Percentiles rank a stretch among this genome's conserved stretches.
These are phyloP conservation scores for Tolypocladium pustulatum DNA, from an alignment of 2,329 filamentous ascomycete species.

Conservation along the genomic window DNA sequence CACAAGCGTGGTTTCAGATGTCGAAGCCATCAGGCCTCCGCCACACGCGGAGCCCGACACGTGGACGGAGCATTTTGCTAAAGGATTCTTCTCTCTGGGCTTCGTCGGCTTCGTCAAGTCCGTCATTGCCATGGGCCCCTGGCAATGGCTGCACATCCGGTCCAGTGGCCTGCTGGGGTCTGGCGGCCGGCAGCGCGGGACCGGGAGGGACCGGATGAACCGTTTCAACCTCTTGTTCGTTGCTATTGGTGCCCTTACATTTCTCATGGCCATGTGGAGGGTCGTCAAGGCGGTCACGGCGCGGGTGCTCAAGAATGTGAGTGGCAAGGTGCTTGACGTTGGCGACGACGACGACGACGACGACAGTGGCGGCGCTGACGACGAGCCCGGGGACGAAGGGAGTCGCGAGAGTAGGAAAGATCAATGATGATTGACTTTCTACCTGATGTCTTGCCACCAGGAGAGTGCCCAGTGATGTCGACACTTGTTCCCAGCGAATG, in stretches of 20 bases:
- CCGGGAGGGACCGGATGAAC: slow-evolving; percentile 67
- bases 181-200: slow-evolving; percentile 40
- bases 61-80: slow-evolving; percentile 78
- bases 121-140: slow-evolving; percentile 62
- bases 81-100: slow-evolving; percentile 84
- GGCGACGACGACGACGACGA: slow-evolving; percentile 44
- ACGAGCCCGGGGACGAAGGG: slow-evolving; percentile 35
- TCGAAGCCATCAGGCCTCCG: slow-evolving; percentile 22
- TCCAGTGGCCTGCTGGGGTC: slow-evolving; percentile 44
- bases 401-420: slow-evolving; percentile 28
- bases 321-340: slow-evolving; percentile 77
- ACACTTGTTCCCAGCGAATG: background rate
- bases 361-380: slow-evolving; percentile 43
- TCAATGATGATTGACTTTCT: slow-evolving; percentile 11
- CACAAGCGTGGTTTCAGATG: slow-evolving; percentile 30
- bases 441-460: background rate
- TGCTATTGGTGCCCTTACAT: slow-evolving; percentile 67
- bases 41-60: slow-evolving; percentile 41
- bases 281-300: slow-evolving; percentile 65
- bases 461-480: background rate
- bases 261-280: slow-evolving; percentile 78
- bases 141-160: slow-evolving; percentile 67
- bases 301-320: slow-evolving; percentile 62
- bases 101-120: slow-evolving; percentile 78
- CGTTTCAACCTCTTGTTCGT: slow-evolving; percentile 73